Percentiles rank a stretch among this genome's conserved stretches.
phyloP scores from a whole-genome alignment of 2,329 filamentous ascomycete species.

The Fusarium austroafricanum region DNA sequence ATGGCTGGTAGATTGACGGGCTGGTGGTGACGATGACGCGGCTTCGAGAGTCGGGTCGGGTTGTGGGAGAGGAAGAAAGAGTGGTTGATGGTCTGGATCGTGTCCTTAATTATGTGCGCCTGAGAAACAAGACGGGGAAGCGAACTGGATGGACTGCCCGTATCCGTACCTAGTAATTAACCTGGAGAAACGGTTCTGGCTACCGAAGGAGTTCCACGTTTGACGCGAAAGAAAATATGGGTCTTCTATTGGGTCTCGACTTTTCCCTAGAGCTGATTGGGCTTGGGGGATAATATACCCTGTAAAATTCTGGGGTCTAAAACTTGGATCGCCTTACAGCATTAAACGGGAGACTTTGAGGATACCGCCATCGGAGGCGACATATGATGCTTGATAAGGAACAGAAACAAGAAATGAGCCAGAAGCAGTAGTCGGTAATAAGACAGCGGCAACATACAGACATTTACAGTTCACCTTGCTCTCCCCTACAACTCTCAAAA shows the following conservation, averaged over 20 bases:
- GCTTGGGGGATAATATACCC: constrained; percentile 16
- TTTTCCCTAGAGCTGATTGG: constrained; percentile 28
- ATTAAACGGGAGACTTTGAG: constrained; percentile 1
- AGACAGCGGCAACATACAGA: not conserved
- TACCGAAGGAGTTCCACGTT: constrained; percentile 39
- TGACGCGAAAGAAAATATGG: constrained; percentile 40
- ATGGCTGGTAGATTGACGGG: constrained; percentile 21
- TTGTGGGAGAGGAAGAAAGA: constrained; percentile 26
- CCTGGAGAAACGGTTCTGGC: constrained; percentile 38
- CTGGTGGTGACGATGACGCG: constrained; percentile 25
- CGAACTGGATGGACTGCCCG: not conserved
- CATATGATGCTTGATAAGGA: constrained; percentile 31
- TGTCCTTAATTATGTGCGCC: constrained; percentile 16
- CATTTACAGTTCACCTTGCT: not conserved
- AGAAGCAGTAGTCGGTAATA: not conserved
- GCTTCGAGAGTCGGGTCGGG: constrained; percentile 32
- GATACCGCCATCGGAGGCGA: constrained; percentile 30
- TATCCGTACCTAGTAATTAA: constrained; percentile 7
- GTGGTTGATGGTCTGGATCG: not conserved
- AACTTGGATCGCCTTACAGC: constrained; percentile 36
- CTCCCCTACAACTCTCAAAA: constrained; percentile 1
- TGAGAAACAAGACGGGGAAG: constrained; percentile 17
- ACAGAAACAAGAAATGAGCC: constrained; percentile 21
- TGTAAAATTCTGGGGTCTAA: constrained; percentile 37
- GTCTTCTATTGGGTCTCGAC: constrained; percentile 19